Conservation (phyloP, 75 land plant genomes). For the Sequoia sempervirens region DNA sequence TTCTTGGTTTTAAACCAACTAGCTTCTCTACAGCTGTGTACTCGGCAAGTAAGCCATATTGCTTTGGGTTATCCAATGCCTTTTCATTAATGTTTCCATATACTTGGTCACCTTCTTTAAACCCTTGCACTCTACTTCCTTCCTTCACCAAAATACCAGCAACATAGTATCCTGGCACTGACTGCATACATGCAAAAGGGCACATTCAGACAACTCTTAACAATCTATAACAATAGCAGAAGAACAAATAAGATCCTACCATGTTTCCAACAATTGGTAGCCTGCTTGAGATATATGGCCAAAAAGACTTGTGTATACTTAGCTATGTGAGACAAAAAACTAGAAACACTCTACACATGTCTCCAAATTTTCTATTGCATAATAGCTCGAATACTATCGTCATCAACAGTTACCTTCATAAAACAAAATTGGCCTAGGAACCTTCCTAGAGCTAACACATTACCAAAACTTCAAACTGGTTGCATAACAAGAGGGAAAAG, state of each 20-base stretch:
- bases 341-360: neutral
- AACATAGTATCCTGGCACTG: constrained; percentile 89
- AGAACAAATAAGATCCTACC: neutral
- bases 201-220: neutral
- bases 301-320: neutral
- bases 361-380: neutral
- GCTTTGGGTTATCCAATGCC: constrained; percentile 70
- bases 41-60: constrained; percentile 72
- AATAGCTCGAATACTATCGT: neutral
- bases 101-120: constrained; percentile 89
- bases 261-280: neutral
- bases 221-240: neutral
- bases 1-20: constrained; percentile 77
- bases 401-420: neutral
- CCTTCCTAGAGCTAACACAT: too few species aligned
- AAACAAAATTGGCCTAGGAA: neutral
- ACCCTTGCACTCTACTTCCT: constrained; percentile 61
- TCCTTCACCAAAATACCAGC: constrained; percentile 86
- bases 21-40: constrained; percentile 86
- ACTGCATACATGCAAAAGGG: constrained; percentile 27
- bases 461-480: neutral
- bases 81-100: constrained; percentile 82
- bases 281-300: neutral
- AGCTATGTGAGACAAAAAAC: neutral
- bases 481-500: too few species aligned